These are phyloP conservation scores for Grosmannia serpens DNA, from an alignment of 2,329 filamentous ascomycete species.

Conservation along the genomic window DNA sequence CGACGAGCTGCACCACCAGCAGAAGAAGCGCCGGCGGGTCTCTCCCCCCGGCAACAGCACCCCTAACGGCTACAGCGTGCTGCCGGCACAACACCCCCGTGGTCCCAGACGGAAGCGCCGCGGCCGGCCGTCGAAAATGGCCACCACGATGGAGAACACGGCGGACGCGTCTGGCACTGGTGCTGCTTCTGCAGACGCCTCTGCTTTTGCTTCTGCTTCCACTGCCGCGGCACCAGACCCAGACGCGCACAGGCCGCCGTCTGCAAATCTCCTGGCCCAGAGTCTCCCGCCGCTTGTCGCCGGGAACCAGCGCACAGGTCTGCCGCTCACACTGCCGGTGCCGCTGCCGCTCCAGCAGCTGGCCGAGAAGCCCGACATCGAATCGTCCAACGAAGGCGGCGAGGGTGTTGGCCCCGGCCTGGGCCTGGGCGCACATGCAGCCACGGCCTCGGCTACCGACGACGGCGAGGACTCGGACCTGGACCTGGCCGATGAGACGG, in stretches of 20 bases:
- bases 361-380: background rate
- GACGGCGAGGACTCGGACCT: background rate
- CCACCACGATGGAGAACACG: background rate
- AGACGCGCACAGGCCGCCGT: background rate
- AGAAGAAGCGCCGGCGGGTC: background rate
- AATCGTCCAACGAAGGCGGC: background rate
- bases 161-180: background rate
- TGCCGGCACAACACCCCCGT: background rate
- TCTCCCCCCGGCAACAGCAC: background rate
- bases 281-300: background rate
- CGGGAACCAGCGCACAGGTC: slow-evolving; percentile 4
- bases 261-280: background rate
- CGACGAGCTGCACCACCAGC: background rate
- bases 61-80: too few species aligned
- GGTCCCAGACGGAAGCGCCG: background rate
- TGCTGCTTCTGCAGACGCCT: background rate
- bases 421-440: background rate
- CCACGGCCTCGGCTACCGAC: background rate
- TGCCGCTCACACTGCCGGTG: slow-evolving; percentile 3
- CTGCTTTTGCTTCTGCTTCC: background rate
- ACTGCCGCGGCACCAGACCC: background rate
- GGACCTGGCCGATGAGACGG: background rate
- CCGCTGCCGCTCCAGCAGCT: background rate
- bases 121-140: background rate
- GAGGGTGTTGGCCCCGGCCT: background rate